Evolutionary conservation across 345 rosid species (phyloP).

Genomic region (Pistacia vera): DNA sequence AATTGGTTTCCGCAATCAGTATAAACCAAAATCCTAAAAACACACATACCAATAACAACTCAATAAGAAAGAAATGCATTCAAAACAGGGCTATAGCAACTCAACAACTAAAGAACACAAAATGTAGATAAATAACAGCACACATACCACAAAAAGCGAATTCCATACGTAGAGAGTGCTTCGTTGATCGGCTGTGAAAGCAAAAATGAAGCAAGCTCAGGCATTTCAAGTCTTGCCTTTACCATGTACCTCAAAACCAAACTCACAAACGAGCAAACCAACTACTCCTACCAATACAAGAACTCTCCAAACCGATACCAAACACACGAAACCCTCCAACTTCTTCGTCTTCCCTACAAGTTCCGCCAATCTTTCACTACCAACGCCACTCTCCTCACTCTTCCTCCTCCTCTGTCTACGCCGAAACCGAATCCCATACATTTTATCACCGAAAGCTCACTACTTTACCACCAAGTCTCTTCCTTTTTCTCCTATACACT

Average conservation of each 20-base stretch:
- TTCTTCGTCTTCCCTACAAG: not conserved
- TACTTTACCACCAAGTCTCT: slow-evolving; percentile 38
- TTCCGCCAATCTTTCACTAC: not conserved
- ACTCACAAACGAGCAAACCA: slow-evolving; percentile 48
- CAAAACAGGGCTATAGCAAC: not conserved
- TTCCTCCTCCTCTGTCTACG: slow-evolving; percentile 53
- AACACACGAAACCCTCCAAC: slow-evolving; percentile 28
- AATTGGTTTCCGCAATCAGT: not conserved
- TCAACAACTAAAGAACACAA: not conserved
- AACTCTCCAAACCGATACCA: slow-evolving; percentile 33
- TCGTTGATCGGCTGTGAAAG: slow-evolving; percentile 50
- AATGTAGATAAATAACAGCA: not conserved
- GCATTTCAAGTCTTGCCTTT: slow-evolving; percentile 40
- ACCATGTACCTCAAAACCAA: slow-evolving; percentile 54
- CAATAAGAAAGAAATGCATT: not conserved
- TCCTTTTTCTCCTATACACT: slow-evolving; percentile 78
- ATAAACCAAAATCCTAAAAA: not conserved
- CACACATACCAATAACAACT: not conserved
- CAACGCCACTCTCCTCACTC: not conserved
- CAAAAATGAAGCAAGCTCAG: slow-evolving; percentile 60
- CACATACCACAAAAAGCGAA: slow-evolving; percentile 62
- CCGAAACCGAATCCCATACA: slow-evolving; percentile 49
- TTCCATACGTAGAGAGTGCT: slow-evolving; percentile 55
- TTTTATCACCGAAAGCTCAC: slow-evolving; percentile 28
- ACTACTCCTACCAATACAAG: slow-evolving; percentile 22